Evolutionary conservation across 345 rosid genomes (phyloP), one percentile per base, ranked within the genome.

Genomic region (Rhizophora apiculata): DNA sequence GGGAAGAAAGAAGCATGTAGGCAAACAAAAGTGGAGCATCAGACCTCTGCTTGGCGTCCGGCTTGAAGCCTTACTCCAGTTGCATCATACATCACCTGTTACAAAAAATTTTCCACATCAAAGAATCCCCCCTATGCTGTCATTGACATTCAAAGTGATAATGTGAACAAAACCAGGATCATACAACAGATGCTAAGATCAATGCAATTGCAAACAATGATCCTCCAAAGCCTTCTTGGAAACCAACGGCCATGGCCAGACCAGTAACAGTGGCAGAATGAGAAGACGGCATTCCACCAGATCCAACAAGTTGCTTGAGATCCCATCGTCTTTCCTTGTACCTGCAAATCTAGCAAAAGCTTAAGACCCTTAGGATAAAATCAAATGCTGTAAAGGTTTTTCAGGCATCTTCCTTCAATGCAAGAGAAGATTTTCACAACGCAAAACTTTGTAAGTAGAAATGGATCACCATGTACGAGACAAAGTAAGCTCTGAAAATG

Each of bases 251-350:
- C 48, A 79, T 34, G 60, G 98, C 89, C 18, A 93, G 81, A 55
- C 92, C 88, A 51, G 89, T 71, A 61, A 91, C 94, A 0, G 92
- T 93, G 37, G 97, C 82, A 54, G 98, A 91, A 84, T 94, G 98
- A 32, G 98, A 85, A 13, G 97, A 94, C 16, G 98, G 97, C 98
- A 94, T 91, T 39, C 98, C 98, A 62, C 97, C 97, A 11, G 98
- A 94, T 65, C 93, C 94, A 30, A 89, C 39, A 43, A 93, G 92
- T 62, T 75, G 83, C 88, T 84, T 86, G 73, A 85, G 43, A 81
- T 93, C 94, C 82, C 91, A 83, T 78, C 82, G 75, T 69, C 77
- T 84, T 79, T 89, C 96, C 61, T 74, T 91, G 51, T 84, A 91
- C 94, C 91, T 93, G 84, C 78, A 80, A 64, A 77, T 78, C 83